phyloP scores from a whole-genome alignment of 139 green algal genomes.

The Tetraselmis chui region DNA sequence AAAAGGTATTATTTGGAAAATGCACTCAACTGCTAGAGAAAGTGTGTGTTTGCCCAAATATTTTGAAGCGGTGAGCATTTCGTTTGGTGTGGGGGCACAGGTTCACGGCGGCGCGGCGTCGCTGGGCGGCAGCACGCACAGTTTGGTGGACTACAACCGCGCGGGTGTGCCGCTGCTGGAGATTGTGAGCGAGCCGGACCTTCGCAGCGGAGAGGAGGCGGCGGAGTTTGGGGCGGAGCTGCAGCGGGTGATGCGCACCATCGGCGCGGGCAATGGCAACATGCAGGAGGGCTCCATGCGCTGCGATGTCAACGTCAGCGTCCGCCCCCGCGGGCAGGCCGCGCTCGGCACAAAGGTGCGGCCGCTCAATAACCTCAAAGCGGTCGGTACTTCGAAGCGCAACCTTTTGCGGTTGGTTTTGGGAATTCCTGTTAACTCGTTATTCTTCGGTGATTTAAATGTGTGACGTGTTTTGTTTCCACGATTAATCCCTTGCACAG shows the following conservation, averaged over 20 bases:
- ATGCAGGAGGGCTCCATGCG: constrained; percentile 87
- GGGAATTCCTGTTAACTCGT: too few relatives aligned
- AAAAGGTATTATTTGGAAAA: too few relatives aligned
- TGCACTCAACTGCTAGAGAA: too few relatives aligned
- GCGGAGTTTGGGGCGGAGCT: constrained; percentile 88
- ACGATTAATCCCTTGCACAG: too few relatives aligned
- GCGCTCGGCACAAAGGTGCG: constrained; percentile 77
- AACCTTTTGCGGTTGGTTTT: too few relatives aligned
- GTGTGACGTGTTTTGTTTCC: too few relatives aligned
- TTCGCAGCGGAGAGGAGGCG: constrained; percentile 79
- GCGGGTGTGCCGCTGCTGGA: constrained; percentile 91
- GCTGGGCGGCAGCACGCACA: constrained; percentile 57
- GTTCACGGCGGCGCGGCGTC: constrained; percentile 60
- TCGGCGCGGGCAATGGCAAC: constrained; percentile 84
- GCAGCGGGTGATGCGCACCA: constrained; percentile 74
- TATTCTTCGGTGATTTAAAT: too few relatives aligned
- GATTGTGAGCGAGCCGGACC: constrained; percentile 93
- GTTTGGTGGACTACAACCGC: constrained; percentile 87
- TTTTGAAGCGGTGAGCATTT: too few relatives aligned
- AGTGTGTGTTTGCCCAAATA: too few relatives aligned
- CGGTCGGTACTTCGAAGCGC: too few relatives aligned
- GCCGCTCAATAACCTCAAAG: not conserved
- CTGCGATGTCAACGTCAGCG: constrained; percentile 90
- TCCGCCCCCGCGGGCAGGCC: constrained; percentile 39
- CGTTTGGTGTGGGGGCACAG: not conserved